phyloP scores from a whole-genome alignment of 495 filamentous ascomycete genomes.

The Aspergillus coremiiformis region DNA sequence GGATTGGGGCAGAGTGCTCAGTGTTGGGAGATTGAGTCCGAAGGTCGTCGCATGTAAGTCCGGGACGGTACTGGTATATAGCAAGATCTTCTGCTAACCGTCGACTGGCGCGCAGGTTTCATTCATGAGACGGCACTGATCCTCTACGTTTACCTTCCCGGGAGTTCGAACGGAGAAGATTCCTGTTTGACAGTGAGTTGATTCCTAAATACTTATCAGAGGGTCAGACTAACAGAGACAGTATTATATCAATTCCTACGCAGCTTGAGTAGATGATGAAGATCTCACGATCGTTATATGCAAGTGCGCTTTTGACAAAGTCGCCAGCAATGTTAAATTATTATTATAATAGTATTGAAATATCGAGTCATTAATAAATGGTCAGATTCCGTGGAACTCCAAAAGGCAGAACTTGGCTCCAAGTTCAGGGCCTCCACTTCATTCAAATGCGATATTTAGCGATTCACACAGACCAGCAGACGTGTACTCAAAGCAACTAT shows the following conservation, averaged over 20 bases:
- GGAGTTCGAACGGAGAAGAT: slow-evolving; percentile 61
- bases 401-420: not conserved
- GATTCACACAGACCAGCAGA: not conserved
- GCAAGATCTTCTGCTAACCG: not conserved
- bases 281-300: not conserved
- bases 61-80: not conserved
- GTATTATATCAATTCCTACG: slow-evolving; percentile 58
- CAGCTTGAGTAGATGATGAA: slow-evolving; percentile 16
- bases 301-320: too few species aligned
- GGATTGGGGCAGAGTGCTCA: slow-evolving; percentile 86
- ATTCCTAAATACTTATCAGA: not conserved
- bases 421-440: not conserved
- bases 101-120: slow-evolving; percentile 37
- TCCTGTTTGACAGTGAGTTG: slow-evolving; percentile 69
- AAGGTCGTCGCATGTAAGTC: slow-evolving; percentile 80
- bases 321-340: too few species aligned
- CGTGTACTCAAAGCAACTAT: not conserved
- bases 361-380: slow-evolving; percentile 5
- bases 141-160: slow-evolving; percentile 83
- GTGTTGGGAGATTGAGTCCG: slow-evolving; percentile 79
- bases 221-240: slow-evolving; percentile 12
- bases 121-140: slow-evolving; percentile 76
- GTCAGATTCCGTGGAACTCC: slow-evolving; percentile 12
- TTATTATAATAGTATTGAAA: slow-evolving; percentile 10
- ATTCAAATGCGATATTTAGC: not conserved